Evolutionary conservation across 2,329 filamentous ascomycete genomes (phyloP), one percentile per base, ranked within the genome.

Genomic region (Emmonsiellopsis sp.): DNA sequence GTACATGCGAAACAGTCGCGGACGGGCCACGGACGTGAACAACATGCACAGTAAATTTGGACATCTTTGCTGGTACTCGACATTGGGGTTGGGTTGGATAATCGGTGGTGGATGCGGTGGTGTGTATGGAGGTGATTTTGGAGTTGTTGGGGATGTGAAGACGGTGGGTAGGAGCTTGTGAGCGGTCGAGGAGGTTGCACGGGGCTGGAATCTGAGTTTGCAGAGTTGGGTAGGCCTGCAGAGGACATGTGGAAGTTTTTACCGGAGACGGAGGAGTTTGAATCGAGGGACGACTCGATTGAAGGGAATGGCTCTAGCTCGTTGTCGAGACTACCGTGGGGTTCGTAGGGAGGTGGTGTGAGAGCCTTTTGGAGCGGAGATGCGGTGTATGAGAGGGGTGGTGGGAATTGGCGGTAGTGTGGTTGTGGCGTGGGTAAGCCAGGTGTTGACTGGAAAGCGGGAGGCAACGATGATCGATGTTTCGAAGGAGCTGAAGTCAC

Each of bases 1-100:
- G 91, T 95, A 69, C 92, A 97, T 20, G 92, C 92, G 65, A 90
- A 96, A 35, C 89, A 93, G 63, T 92, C 87, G 63, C 84, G 85
- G 30, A 97, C 75, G 9, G 85, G 75, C 50, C 86, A 91, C 15
- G 90, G 77, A 38, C 85, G 82, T 59, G 88, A 84, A 66, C 92
- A 97, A 47, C 86, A 87, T 16, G 91, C 88, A 68, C 92, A 97
- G 67, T 95, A 95, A 42, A 97, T 95, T 67, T 95, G 88, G 2
- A 92, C 86, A 9, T 75, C 72, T 54, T 66, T 70, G 53, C 50
- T 32, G 52, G 20, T 50, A 52, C 49, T 72, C 7, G 70, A 69
- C 1, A 71, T 67, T 51, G 89, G 87, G 7, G 73, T 87, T 3
- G 70, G 70, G 52, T 72, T 73, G 1, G 70, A 73, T 51, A 72